phyloP scores from a whole-genome alignment of 75 land plant species.

The Isoetes taiwanensis region DNA sequence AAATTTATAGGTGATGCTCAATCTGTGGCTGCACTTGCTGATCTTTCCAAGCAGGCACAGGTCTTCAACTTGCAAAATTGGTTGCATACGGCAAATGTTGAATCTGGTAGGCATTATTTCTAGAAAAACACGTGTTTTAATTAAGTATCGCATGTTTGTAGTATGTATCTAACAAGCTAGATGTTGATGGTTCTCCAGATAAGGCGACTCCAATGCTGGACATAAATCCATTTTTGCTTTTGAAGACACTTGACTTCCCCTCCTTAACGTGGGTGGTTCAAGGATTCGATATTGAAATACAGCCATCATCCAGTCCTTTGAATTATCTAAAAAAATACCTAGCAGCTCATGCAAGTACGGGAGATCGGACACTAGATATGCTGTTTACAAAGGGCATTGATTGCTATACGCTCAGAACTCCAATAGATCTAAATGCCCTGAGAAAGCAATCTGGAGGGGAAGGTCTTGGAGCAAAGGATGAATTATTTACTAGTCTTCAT shows the following conservation, averaged over 20 bases:
- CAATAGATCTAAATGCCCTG: conserved; percentile 31
- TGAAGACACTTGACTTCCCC: conserved; percentile 41
- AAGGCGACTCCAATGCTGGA: conserved; percentile 14
- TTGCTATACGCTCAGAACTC: conserved; percentile 35
- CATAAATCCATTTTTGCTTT: conserved; percentile 26
- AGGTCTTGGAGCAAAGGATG: conserved; percentile 29
- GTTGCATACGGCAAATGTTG: conserved; percentile 29
- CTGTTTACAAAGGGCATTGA: conserved; percentile 32
- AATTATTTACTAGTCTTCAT: conserved; percentile 24
- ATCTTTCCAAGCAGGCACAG: conserved; percentile 37
- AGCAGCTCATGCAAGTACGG: conserved; percentile 33
- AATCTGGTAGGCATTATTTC: neutral
- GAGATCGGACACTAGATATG: conserved; percentile 35
- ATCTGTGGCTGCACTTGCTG: conserved; percentile 37
- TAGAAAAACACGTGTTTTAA: neutral
- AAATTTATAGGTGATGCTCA: conserved; percentile 31
- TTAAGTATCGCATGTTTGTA: neutral
- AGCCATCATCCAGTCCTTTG: conserved; percentile 21
- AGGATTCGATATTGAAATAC: conserved; percentile 35
- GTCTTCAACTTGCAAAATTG: conserved; percentile 39
- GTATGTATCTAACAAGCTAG: neutral
- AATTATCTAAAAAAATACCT: conserved; percentile 29
- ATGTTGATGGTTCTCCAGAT: neutral
- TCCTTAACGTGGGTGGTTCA: conserved; percentile 42
- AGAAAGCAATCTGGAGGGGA: conserved; percentile 33